Evolutionary conservation across 495 filamentous ascomycete species (phyloP).

Genomic region (Penicillium nucicola): DNA sequence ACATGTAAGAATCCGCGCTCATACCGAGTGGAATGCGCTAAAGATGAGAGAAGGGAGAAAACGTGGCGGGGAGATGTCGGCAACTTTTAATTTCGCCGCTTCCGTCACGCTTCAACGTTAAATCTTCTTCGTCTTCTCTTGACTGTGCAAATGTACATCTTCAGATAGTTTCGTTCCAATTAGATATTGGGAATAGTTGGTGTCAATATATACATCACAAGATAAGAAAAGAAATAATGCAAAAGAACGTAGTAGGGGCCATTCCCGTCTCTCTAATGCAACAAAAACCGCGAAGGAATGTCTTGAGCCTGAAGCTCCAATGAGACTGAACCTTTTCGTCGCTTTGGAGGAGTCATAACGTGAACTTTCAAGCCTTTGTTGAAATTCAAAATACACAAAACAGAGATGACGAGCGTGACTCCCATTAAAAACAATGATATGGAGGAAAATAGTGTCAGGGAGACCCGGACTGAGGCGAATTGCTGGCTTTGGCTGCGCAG

Average conservation of each 20-base stretch:
- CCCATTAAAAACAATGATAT: conserved; percentile 11
- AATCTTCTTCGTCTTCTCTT: too few species aligned
- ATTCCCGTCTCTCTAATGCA: neutral
- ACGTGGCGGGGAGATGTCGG: neutral
- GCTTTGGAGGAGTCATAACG: neutral
- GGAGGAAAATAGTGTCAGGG: conserved; percentile 15
- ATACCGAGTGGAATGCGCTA: neutral
- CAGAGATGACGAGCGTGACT: conserved; percentile 11
- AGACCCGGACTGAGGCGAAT: conserved; percentile 9
- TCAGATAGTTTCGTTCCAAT: too few species aligned
- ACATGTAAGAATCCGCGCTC: neutral
- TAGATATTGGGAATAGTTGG: too few species aligned
- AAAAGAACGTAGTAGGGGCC: neutral
- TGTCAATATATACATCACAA: neutral
- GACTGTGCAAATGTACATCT: too few species aligned
- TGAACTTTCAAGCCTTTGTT: conserved; percentile 20
- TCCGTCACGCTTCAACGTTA: neutral
- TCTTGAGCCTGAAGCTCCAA: conserved; percentile 2
- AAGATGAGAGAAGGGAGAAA: too few species aligned
- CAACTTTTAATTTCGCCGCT: neutral
- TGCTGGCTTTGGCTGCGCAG: neutral
- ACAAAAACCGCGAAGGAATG: conserved; percentile 3
- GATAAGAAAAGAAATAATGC: neutral
- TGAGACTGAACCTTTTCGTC: neutral
- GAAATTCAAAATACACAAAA: conserved; percentile 21